Evolutionary conservation across 768 basidiomycete genomes (phyloP).

Genomic region (Crassisporium funariophilum): DNA sequence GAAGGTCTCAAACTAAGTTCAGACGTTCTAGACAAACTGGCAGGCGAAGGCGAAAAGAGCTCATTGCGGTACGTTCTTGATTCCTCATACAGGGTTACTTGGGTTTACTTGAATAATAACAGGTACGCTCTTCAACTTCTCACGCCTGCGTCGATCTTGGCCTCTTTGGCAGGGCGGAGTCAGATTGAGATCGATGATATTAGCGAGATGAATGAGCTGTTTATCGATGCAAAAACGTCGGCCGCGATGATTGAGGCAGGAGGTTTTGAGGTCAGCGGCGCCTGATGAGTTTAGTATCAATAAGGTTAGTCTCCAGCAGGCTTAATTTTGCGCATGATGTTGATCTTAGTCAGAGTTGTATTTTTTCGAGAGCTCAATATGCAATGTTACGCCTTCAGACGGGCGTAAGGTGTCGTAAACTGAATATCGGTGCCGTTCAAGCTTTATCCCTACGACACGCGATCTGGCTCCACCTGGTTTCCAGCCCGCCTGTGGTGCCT

Average conservation of each 20-base stretch:
- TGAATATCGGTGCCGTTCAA: no score
- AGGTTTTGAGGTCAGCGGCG: neutral
- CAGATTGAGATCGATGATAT: conserved; percentile 90
- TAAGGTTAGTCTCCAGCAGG: no score
- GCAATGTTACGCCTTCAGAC: no score
- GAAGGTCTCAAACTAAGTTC: conserved; percentile 80
- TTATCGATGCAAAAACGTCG: conserved; percentile 90
- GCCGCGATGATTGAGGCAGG: conserved; percentile 34
- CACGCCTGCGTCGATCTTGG: conserved; percentile 88
- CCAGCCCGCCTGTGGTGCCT: no score
- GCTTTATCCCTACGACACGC: no score
- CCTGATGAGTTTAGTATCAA: conserved; percentile 7
- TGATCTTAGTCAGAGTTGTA: no score
- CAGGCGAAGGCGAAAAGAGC: conserved; percentile 79
- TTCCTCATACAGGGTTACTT: conserved; percentile 12
- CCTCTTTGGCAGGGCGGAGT: conserved; percentile 70
- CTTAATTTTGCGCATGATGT: no score
- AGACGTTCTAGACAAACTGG: conserved; percentile 79
- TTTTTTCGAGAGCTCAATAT: no score
- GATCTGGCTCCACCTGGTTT: no score
- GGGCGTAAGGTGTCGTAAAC: no score
- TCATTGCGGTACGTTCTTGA: conserved; percentile 66
- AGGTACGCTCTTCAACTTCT: conserved; percentile 92
- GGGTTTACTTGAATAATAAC: conserved; percentile 8
- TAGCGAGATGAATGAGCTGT: conserved; percentile 90